A percentile compares a stretch with the other conserved stretches of the same genome.
Evolutionary conservation across 2,329 filamentous ascomycete genomes (phyloP).

Genomic region (Furcasterigmium furcatum): DNA sequence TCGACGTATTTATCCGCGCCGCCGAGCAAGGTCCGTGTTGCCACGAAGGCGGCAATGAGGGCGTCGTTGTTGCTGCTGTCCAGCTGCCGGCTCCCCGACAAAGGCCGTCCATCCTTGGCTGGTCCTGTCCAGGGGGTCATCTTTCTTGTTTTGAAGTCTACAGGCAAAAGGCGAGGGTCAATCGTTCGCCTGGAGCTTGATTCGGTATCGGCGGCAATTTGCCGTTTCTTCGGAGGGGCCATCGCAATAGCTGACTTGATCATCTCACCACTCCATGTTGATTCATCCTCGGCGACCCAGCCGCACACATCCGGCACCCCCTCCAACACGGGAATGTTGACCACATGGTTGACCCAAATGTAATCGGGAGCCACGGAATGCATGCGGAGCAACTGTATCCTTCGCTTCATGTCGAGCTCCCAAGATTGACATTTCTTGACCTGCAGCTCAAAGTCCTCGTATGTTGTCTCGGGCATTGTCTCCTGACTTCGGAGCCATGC

Average conservation of each 20-base stretch:
- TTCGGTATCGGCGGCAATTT: too few species aligned
- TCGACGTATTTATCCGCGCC: slow-evolving; percentile 58
- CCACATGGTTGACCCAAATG: slow-evolving; percentile 30
- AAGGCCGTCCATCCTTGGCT: not conserved
- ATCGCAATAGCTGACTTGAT: too few species aligned
- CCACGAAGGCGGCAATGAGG: slow-evolving; percentile 55
- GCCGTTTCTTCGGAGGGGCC: too few species aligned
- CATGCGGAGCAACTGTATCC: not conserved
- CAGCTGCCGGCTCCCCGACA: slow-evolving; percentile 1
- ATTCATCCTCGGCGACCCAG: too few species aligned
- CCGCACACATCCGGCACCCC: too few species aligned
- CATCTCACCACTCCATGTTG: too few species aligned
- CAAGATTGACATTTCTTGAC: slow-evolving; percentile 39
- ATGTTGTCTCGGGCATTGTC: slow-evolving; percentile 1
- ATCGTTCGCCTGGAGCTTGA: too few species aligned
- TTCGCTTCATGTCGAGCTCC: slow-evolving; percentile 30
- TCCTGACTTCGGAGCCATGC: slow-evolving; percentile 14
- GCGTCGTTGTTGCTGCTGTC: slow-evolving; percentile 12
- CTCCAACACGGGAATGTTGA: too few species aligned
- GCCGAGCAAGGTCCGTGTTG: slow-evolving; percentile 55
- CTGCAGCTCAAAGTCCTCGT: slow-evolving; percentile 22
- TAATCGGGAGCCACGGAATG: slow-evolving; percentile 29
- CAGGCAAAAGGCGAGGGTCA: not conserved
- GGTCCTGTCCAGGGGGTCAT: not conserved
- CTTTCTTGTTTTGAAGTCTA: slow-evolving; percentile 1